A percentile compares a stretch with the other conserved stretches of the same genome.
Evolutionary conservation across 2,329 filamentous ascomycete genomes (phyloP).

Genomic region (Teratosphaeria destructans): DNA sequence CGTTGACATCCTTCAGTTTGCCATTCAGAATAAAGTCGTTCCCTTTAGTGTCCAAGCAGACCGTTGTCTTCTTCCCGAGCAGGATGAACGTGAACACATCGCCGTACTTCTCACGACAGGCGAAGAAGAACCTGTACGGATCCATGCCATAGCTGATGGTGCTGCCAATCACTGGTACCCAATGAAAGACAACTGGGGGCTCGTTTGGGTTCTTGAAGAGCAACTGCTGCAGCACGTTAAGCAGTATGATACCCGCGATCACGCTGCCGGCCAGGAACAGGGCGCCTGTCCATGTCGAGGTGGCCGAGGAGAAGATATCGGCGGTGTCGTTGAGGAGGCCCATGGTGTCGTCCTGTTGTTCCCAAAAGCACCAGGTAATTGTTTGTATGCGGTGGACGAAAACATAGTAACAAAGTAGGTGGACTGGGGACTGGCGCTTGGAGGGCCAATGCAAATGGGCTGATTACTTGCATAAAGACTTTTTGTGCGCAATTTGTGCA

Average conservation of each 20-base stretch:
- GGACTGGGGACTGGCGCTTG: background rate
- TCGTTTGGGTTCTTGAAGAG: constrained; percentile 56
- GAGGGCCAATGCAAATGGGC: background rate
- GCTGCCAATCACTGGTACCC: constrained; percentile 67
- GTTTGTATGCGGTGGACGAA: background rate
- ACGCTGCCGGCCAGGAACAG: constrained; percentile 37
- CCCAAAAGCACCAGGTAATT: background rate
- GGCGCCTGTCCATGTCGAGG: constrained; percentile 32
- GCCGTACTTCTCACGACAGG: constrained; percentile 69
- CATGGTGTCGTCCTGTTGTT: constrained; percentile 10
- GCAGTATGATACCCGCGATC: constrained; percentile 48
- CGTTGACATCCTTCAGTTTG: constrained; percentile 79
- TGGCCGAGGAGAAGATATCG: constrained; percentile 7
- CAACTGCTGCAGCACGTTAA: constrained; percentile 74
- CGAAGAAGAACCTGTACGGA: constrained; percentile 73
- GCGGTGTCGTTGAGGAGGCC: constrained; percentile 18
- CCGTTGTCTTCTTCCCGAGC: constrained; percentile 80
- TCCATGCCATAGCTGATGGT: constrained; percentile 93
- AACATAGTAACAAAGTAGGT: background rate
- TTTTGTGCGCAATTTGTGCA: background rate
- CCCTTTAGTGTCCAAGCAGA: constrained; percentile 68
- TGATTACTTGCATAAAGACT: background rate
- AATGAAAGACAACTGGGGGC: constrained; percentile 54
- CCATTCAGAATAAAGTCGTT: constrained; percentile 90
- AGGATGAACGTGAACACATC: constrained; percentile 85